Base-by-base conservation (phyloP, 208 protist genomes). In the Trypanosoma congolense region DNA sequence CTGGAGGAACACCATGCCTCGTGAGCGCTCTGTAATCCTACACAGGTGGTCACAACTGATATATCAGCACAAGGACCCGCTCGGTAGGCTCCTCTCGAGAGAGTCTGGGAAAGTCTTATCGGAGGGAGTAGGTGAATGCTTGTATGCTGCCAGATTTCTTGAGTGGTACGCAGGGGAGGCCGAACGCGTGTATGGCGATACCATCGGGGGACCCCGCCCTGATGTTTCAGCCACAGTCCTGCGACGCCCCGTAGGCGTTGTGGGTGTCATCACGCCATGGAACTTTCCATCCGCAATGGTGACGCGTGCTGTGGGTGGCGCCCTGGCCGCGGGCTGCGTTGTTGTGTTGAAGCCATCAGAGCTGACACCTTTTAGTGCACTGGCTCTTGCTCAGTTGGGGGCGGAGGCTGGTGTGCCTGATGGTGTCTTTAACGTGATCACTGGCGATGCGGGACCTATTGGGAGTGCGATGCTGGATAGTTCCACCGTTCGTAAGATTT, bases 251-350 rank as follows among this genome's bases (percentile, higher is more conserved):
- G 57, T 96, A 18, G 91, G 93, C 4, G 77, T 95, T 21, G 83
- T 95, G 0, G 83, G 71, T 16, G 65, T 92, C 29, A 78, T 96
- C 33, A 96, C 86, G n/a, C 91, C 93, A 36, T 97, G 87, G 86
- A 97, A 97, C 74, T 96, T 94, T 47, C 93, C 93, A 2, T 75
- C 90, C 10, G 68, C 81, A 31, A 92, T 95, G 77, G 81, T 92
- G 41, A 80, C 75, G 8, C 81, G 80, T 9, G 75, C 83, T 6
- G 77, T 84, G 8, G 80, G 76, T 28, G 86, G 74, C 3, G 93
- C 93, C n/a, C 73, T 96, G 25, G 91, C 91, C 18, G 90, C 90
- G 3, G 93, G 93, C 12, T 95, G 87, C 75, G 79, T 83, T 2
- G 79, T 93, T 24, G 87, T 96, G 25, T 57, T 95, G 36, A 96